Percentiles rank a stretch among this genome's conserved stretches.
Conservation (phyloP, 768 basidiomycete genomes). For the Boletus rubescentipes region DNA sequence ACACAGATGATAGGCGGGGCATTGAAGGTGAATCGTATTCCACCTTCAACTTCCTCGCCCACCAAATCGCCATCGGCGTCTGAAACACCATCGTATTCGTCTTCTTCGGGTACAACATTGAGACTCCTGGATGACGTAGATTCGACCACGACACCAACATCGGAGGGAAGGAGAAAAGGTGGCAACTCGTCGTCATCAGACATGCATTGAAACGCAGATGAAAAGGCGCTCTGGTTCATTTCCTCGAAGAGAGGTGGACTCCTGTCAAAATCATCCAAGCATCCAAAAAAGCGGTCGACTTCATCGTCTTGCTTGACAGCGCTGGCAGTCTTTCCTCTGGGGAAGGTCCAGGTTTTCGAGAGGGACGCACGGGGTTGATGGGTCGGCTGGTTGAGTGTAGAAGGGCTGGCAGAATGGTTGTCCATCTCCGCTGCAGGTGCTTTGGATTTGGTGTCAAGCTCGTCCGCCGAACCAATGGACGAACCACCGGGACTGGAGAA, state of each 20-base stretch:
- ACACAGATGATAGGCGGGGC: constrained; percentile 44
- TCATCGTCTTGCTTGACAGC: constrained; percentile 37
- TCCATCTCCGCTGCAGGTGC: constrained; percentile 10
- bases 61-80: constrained; percentile 49
- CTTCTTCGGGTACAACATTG: constrained; percentile 44
- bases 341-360: constrained; percentile 73
- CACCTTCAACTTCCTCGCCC: constrained; percentile 59
- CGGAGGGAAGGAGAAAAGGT: constrained; percentile 48
- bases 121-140: constrained; percentile 30
- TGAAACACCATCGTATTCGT: constrained; percentile 26
- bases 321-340: constrained; percentile 32
- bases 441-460: constrained; percentile 30
- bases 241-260: constrained; percentile 49
- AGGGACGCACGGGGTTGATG: constrained; percentile 45
- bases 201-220: constrained; percentile 45
- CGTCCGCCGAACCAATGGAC: constrained; percentile 55
- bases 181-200: constrained; percentile 51
- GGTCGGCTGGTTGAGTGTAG: constrained; percentile 14
- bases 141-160: constrained; percentile 44
- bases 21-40: constrained; percentile 73
- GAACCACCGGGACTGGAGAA: constrained; percentile 46
- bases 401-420: background rate
- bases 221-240: constrained; percentile 59
- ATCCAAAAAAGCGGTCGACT: constrained; percentile 79
- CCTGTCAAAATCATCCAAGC: constrained; percentile 54